These are phyloP conservation scores for Ilyonectria destructans DNA, from an alignment of 2,329 filamentous ascomycete species.

Conservation along the genomic window DNA sequence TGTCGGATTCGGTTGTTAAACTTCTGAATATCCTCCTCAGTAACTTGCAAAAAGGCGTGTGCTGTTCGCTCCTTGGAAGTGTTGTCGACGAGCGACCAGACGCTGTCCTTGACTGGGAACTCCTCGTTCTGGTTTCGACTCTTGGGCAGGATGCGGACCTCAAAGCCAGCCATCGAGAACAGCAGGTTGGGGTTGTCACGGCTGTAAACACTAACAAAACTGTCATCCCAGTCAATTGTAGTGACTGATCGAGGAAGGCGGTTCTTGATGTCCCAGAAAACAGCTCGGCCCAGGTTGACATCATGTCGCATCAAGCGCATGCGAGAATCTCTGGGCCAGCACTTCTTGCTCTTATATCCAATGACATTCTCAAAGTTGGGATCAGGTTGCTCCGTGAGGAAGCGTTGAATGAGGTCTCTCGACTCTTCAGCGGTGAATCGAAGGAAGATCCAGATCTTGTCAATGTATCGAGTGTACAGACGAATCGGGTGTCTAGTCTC, in stretches of 20 bases:
- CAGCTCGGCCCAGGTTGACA: constrained; percentile 95
- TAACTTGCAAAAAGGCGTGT: constrained; percentile 97
- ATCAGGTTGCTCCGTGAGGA: constrained; percentile 97
- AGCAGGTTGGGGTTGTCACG: constrained; percentile 97
- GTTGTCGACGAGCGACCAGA: constrained; percentile 98
- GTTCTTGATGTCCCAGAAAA: constrained; percentile 99
- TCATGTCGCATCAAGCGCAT: constrained; percentile 99
- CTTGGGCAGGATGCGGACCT: constrained; percentile 96
- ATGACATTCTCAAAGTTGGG: constrained; percentile 99
- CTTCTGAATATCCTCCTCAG: constrained; percentile 97
- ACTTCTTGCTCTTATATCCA: constrained; percentile 99
- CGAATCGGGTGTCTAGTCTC: constrained; percentile 96
- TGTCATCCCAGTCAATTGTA: constrained; percentile 99
- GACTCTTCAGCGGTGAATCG: constrained; percentile 95
- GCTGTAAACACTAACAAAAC: constrained; percentile 98
- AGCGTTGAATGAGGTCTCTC: constrained; percentile 94
- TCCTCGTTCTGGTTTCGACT: constrained; percentile 95
- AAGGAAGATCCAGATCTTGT: constrained; percentile 98
- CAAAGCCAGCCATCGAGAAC: constrained; percentile 98
- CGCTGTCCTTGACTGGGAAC: constrained; percentile 97
- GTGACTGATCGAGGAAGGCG: constrained; percentile 94
- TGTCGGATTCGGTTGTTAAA: constrained; percentile 99
- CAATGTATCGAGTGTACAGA: constrained; percentile 97
- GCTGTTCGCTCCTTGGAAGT: constrained; percentile 97
- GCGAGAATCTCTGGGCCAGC: constrained; percentile 96